phyloP scores from a whole-genome alignment of 768 basidiomycete genomes.

The Lactifluus pinguis region DNA sequence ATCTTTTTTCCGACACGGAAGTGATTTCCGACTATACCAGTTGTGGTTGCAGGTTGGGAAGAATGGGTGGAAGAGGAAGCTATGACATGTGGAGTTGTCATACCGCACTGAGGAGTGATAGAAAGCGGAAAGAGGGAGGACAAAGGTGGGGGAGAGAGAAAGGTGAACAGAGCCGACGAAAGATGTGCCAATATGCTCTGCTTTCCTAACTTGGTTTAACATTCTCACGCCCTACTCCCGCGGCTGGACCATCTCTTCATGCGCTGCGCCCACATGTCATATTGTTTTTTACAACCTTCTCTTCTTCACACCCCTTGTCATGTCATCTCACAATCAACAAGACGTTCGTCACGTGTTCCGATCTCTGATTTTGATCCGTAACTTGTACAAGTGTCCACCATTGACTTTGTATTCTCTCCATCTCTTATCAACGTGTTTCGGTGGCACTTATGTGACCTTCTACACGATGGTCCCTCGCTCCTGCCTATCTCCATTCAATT shows the following conservation, averaged over 20 bases:
- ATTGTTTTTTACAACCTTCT: background rate
- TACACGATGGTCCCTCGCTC: background rate
- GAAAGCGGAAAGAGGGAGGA: slow-evolving; percentile 12
- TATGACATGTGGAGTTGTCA: slow-evolving; percentile 81
- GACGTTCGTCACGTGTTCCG: background rate
- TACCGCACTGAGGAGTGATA: slow-evolving; percentile 24
- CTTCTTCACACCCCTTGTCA: background rate
- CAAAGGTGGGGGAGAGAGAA: slow-evolving; percentile 16
- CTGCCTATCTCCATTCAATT: background rate
- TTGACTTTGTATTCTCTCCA: background rate
- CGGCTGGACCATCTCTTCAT: background rate
- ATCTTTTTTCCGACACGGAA: slow-evolving; percentile 97
- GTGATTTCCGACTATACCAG: slow-evolving; percentile 71
- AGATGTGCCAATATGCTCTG: background rate
- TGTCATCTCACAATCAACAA: too few species aligned
- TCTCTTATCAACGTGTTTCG: background rate
- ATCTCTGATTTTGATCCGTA: background rate
- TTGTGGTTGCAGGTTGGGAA: slow-evolving; percentile 51
- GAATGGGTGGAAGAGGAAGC: slow-evolving; percentile 59
- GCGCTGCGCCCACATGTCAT: too few species aligned
- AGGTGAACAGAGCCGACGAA: background rate
- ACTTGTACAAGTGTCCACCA: too few species aligned
- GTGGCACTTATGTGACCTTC: background rate
- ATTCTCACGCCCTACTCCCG: background rate
- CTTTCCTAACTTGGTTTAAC: background rate